Conservation (phyloP, 805 yeast species). For the Candida argentea region DNA sequence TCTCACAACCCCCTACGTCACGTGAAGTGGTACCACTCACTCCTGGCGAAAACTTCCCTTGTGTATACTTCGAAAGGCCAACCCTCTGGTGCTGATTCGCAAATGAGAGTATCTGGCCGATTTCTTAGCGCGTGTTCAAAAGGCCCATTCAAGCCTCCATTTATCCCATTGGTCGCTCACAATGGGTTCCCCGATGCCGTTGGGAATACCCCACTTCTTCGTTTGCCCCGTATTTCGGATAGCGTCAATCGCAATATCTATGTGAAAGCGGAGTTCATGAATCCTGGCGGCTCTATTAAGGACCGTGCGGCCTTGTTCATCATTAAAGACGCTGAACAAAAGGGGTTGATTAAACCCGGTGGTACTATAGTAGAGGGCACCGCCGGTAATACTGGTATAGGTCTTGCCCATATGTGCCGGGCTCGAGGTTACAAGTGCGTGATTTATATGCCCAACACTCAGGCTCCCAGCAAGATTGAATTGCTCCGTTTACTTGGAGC, state of each 20-base stretch:
- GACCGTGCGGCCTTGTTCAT: conserved; percentile 81
- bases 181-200: conserved; percentile 73
- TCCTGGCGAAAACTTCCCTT: no score
- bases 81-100: no score
- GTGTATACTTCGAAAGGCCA: no score
- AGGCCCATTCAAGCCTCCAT: conserved; percentile 38
- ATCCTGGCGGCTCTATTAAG: conserved; percentile 90
- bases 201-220: conserved; percentile 86
- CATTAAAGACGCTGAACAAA: conserved; percentile 66
- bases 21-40: no score
- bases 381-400: conserved; percentile 95
- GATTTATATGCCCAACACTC: conserved; percentile 88
- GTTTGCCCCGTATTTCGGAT: conserved; percentile 44
- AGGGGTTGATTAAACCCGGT: conserved; percentile 56
- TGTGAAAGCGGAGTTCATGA: conserved; percentile 88
- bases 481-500: conserved; percentile 71
- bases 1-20: no score
- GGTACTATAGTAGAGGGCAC: conserved; percentile 91
- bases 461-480: conserved; percentile 70
- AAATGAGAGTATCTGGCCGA: no score
- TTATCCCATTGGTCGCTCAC: conserved; percentile 56
- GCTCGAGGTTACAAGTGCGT: conserved; percentile 77
- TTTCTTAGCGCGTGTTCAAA: no score
- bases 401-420: conserved; percentile 72
- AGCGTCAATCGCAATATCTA: conserved; percentile 63